Evolutionary conservation across 345 rosid genomes (phyloP), one percentile per base, ranked within the genome.

Genomic region (Citrus medica): DNA sequence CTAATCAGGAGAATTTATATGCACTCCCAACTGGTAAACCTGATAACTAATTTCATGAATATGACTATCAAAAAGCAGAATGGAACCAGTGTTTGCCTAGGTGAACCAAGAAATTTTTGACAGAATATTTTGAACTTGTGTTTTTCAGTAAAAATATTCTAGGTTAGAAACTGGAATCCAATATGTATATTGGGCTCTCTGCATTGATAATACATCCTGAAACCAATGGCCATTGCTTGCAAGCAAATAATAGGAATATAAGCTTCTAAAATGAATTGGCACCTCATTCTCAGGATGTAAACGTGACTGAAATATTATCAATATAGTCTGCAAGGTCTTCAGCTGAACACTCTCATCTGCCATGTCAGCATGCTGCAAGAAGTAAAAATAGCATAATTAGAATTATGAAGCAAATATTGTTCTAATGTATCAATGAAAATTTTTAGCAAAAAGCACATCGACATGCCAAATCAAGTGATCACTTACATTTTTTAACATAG

Each of bases 201-300:
- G 48, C 30, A 69, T 10, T 27, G 62, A 55, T 42, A 67, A 77
- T 22, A 71, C 42, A 73, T 62, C 76, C 71, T 53, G 73, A 38
- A 9, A 40, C 51, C 70, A 28, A 48, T 37, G 51, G 38, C 42
- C 78, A 77, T 25, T 74, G 30, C 78, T 62, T 69, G 8, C 40
- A 64, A 64, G 40, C 19, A 32, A 28, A 30, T 32, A 64, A 9
- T 64, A 73, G 66, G 71, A 56, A 61, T 77, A 77, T 28, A 65
- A 69, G 81, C n/a, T 59, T 60, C 80, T 74, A 64, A 65, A 69
- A 78, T 8, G 69, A 58, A 27, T 78, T 21, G 46, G 77, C 76
- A 94, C 99, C 98, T 94, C 97, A 74, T 83, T 87, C 84, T 94
- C 92, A 71, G 99, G 99, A 85, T 85, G 95, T 80, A 96, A 86